These are phyloP conservation scores for Cymbopogon flexuosus DNA, from an alignment of 202 grass and related monocot species.

Conservation along the genomic window DNA sequence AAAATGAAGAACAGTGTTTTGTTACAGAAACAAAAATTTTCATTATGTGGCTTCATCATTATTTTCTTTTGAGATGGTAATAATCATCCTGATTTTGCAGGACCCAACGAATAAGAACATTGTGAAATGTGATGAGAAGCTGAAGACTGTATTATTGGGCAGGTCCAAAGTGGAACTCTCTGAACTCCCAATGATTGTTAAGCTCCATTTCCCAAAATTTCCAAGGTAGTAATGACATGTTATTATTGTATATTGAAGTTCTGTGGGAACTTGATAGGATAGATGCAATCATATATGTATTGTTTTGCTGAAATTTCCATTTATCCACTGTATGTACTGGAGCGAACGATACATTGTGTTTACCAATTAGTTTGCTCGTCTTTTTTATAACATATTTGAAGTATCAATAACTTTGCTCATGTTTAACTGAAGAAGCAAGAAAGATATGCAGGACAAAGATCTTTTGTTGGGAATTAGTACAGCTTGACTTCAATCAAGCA, in stretches of 20 bases:
- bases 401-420: too few relatives aligned
- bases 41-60: not conserved
- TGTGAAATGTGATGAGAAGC: slow-evolving; percentile 80
- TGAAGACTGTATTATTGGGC: slow-evolving; percentile 68
- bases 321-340: not conserved
- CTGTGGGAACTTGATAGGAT: not conserved
- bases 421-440: too few relatives aligned
- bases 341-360: too few relatives aligned
- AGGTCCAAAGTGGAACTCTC: slow-evolving; percentile 67
- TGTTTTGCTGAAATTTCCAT: not conserved
- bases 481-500: too few relatives aligned
- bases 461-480: too few relatives aligned
- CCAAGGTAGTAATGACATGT: slow-evolving; percentile 9
- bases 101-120: slow-evolving; percentile 66
- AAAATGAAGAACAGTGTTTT: not conserved
- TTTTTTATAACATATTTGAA: too few relatives aligned
- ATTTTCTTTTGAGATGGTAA: not conserved
- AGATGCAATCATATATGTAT: not conserved
- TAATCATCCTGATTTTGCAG: slow-evolving; percentile 46
- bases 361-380: too few relatives aligned
- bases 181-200: slow-evolving; percentile 70
- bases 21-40: not conserved
- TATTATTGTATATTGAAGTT: not conserved
- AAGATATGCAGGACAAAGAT: too few relatives aligned
- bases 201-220: slow-evolving; percentile 67